These are phyloP conservation scores for Coriolopsis trogii DNA, from an alignment of 1,284 basidiomycete genomes.

Conservation along the genomic window DNA sequence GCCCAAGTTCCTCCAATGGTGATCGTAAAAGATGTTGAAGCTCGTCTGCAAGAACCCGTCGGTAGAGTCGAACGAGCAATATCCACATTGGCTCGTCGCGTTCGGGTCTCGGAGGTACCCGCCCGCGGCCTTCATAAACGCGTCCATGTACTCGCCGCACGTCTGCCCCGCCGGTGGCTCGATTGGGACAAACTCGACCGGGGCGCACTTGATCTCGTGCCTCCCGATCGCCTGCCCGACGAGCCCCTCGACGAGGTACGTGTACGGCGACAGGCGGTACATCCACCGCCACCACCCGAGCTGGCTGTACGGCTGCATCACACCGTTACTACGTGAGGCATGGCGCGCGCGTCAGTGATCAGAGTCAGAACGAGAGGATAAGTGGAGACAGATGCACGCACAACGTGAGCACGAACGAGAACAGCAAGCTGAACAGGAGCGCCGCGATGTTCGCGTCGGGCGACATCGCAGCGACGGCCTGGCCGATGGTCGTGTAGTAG, in stretches of 20 bases:
- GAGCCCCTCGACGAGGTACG: conserved; percentile 65
- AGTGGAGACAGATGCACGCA: conserved; percentile 38
- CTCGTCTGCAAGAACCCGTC: conserved; percentile 55
- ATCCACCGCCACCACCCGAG: conserved; percentile 87
- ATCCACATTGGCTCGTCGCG: conserved; percentile 55
- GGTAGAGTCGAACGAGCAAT: conserved; percentile 55
- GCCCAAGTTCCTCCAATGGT: conserved; percentile 68
- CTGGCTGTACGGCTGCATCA: conserved; percentile 61
- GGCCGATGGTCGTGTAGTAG: conserved; percentile 52
- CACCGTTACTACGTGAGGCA: conserved; percentile 51
- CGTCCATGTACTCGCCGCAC: conserved; percentile 60
- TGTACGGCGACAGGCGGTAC: conserved; percentile 80
- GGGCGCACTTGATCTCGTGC: conserved; percentile 48
- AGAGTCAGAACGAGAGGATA: background rate
- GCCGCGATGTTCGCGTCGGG: conserved; percentile 69
- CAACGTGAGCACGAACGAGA: conserved; percentile 67
- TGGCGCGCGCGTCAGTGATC: too few species aligned
- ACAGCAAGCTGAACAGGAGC: conserved; percentile 65
- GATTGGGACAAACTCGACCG: conserved; percentile 48
- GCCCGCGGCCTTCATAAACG: conserved; percentile 54
- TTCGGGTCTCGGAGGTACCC: conserved; percentile 72
- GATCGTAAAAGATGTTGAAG: conserved; percentile 58
- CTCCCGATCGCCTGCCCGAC: conserved; percentile 48
- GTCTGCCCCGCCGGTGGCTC: conserved; percentile 64
- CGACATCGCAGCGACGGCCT: conserved; percentile 65